phyloP scores from a whole-genome alignment of 495 filamentous ascomycete species.

The Neurospora africana region DNA sequence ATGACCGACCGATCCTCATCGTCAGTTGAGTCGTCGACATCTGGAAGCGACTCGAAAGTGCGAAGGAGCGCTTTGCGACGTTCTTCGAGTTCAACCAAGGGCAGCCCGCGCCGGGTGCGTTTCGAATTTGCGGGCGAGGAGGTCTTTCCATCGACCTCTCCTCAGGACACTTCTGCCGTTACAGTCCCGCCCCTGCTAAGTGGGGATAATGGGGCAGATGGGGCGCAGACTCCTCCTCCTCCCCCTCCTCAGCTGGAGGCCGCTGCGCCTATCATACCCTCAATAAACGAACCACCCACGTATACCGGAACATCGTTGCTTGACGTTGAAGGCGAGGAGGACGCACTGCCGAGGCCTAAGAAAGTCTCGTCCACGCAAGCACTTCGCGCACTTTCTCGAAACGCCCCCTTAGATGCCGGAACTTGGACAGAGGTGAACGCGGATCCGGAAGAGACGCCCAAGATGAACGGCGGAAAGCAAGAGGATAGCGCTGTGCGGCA shows the following conservation, averaged over 20 bases:
- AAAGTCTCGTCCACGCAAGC: conserved; percentile 38
- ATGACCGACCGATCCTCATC: conserved; percentile 28
- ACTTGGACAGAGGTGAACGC: conserved; percentile 34
- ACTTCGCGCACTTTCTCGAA: conserved; percentile 31
- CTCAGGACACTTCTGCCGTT: conserved; percentile 13
- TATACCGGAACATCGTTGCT: conserved; percentile 16
- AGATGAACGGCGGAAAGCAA: conserved; percentile 13
- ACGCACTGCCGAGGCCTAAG: conserved; percentile 29
- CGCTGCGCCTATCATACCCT: conserved; percentile 11
- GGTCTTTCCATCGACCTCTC: conserved; percentile 41
- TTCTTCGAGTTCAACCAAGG: conserved; percentile 33
- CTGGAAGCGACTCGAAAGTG: conserved; percentile 24
- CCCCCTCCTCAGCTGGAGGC: conserved; percentile 6
- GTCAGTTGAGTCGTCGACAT: conserved; percentile 29
- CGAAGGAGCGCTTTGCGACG: conserved; percentile 41
- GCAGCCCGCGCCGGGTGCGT: conserved; percentile 43
- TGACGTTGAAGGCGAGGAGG: conserved; percentile 29
- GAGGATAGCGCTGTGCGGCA: background rate
- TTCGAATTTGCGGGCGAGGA: conserved; percentile 43
- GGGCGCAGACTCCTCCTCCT: conserved; percentile 4
- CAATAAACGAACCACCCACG: conserved; percentile 14
- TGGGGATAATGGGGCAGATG: conserved; percentile 4
- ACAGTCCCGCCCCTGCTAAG: background rate
- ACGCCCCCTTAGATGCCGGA: conserved; percentile 29
- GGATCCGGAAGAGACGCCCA: conserved; percentile 24